A percentile compares a stretch with the other conserved stretches of the same genome.
Evolutionary conservation across 2,329 filamentous ascomycete species (phyloP).

Genomic region (Aspergillus calidoustus): DNA sequence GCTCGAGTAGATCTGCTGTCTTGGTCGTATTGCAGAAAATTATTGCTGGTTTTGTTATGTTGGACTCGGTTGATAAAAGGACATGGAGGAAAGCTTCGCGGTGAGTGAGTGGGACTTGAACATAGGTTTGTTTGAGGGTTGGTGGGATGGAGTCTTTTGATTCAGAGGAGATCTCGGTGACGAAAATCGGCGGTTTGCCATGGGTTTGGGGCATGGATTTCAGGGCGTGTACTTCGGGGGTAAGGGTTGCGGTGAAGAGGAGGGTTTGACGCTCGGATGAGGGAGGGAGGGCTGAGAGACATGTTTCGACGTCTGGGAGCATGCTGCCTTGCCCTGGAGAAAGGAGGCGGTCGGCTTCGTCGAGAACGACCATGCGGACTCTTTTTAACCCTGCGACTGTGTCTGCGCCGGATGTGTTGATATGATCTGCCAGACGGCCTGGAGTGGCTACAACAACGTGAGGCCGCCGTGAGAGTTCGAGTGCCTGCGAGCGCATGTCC

Average conservation of each 20-base stretch:
- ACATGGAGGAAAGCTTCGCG: constrained; percentile 94
- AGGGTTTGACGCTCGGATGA: constrained; percentile 83
- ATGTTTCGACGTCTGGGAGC: constrained; percentile 92
- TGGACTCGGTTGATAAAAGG: constrained; percentile 78
- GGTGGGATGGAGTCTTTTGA: constrained; percentile 75
- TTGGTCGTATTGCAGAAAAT: constrained; percentile 93
- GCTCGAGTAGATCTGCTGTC: constrained; percentile 87
- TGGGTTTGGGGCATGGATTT: constrained; percentile 74
- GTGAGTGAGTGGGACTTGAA: constrained; percentile 88
- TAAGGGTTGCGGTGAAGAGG: constrained; percentile 95
- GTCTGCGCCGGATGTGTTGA: constrained; percentile 87
- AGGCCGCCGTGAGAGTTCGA: constrained; percentile 78
- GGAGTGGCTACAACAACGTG: constrained; percentile 95
- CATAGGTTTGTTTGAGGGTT: constrained; percentile 80
- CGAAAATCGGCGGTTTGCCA: constrained; percentile 76
- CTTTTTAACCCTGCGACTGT: constrained; percentile 81
- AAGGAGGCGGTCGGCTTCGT: constrained; percentile 92
- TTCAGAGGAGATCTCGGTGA: constrained; percentile 80
- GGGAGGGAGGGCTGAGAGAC: constrained; percentile 78
- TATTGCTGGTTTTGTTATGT: constrained; percentile 77
- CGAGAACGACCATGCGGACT: constrained; percentile 84
- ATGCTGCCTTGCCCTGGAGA: constrained; percentile 77
- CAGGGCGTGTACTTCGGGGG: constrained; percentile 84
- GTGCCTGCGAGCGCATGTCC: constrained; percentile 90
- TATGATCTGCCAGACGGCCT: constrained; percentile 89